A percentile compares a stretch with the other conserved stretches of the same genome.
Conservation (phyloP, 176 grass and related monocot genomes). For the Bothriochloa decipiens region DNA sequence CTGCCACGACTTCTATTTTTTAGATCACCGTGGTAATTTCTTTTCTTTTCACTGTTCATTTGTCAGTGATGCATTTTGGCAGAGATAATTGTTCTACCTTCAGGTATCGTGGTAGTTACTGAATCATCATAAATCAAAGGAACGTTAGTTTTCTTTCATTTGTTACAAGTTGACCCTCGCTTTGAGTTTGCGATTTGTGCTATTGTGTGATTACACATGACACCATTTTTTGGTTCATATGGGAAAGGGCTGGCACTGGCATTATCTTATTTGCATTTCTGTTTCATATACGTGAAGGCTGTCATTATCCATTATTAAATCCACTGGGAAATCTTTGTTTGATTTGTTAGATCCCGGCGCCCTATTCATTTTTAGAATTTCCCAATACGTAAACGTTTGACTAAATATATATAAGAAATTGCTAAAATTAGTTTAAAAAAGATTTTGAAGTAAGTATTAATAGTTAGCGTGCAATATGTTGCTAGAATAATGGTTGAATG, state of each 20-base stretch:
- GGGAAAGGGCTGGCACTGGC: background rate
- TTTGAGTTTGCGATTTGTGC: background rate
- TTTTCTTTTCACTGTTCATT: conserved; percentile 4
- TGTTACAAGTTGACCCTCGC: background rate
- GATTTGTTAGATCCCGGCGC: too few relatives aligned
- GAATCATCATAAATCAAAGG: conserved; percentile 23
- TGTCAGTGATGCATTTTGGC: conserved; percentile 17
- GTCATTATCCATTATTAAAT: background rate
- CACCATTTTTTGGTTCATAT: background rate
- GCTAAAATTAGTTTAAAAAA: too few relatives aligned
- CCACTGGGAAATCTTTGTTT: too few relatives aligned
- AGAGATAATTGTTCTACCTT: background rate
- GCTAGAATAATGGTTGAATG: too few relatives aligned
- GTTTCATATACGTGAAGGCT: too few relatives aligned
- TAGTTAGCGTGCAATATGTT: too few relatives aligned
- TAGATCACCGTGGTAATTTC: conserved; percentile 13
- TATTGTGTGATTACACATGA: background rate
- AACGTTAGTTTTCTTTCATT: background rate
- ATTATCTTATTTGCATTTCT: too few relatives aligned
- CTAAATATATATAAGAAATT: too few relatives aligned
- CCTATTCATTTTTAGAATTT: too few relatives aligned
- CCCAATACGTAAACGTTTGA: too few relatives aligned
- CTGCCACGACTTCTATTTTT: conserved; percentile 27
- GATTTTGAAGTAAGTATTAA: too few relatives aligned
- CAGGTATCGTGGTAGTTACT: conserved; percentile 1